Base-by-base conservation (phyloP, 768 basidiomycete species). In the Mycena indigotica region DNA sequence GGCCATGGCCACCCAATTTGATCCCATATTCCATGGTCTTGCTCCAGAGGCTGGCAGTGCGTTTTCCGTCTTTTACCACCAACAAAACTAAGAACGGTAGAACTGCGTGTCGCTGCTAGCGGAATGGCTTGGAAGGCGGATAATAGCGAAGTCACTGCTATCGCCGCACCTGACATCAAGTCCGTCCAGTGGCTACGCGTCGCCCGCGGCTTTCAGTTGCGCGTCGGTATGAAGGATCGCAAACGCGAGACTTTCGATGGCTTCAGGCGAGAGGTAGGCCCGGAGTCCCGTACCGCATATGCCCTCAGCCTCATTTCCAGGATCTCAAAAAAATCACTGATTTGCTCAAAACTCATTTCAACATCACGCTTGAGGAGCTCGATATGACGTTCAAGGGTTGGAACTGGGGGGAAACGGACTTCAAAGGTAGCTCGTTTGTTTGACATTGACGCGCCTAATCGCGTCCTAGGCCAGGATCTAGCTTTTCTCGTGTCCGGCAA, bases 391-490 rank as follows among this genome's bases (percentile, higher is more conserved):
- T 95, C 70, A 95, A 92, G 69, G 97, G 97, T 0, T 98, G 94
- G 94, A 98, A 99, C 71, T 98, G 97, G 97, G 97, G 97, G 4
- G 84, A 88, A 28, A 91, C 93, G 2, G 93, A 96, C 67, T 92
- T 98, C 61, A 90, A 93, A 82, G 93, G 96, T 93, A 60, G 54
- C 78, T 65, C 38, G 50, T 32, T 15, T n/a, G 46, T 17, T 39
- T 49, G 25, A 19, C 5, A 39, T 40, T 45, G 56, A 53, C 57
- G 25, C 52, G 46, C 60, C 46, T 46, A 28, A 8, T 45, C 41
- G 8, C 39, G 45, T 56, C 30, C 16, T 58, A 98, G 96, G 93
- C 39, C 85, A 90, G 71, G 95, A 99, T 52, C 80, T 99, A 28
- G 91, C 90, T 4, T 99, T 99, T 73, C 77, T 90, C 35, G 88